These are phyloP conservation scores for Fusarium devonianum DNA, from an alignment of 2,329 filamentous ascomycete genomes.

Conservation along the genomic window DNA sequence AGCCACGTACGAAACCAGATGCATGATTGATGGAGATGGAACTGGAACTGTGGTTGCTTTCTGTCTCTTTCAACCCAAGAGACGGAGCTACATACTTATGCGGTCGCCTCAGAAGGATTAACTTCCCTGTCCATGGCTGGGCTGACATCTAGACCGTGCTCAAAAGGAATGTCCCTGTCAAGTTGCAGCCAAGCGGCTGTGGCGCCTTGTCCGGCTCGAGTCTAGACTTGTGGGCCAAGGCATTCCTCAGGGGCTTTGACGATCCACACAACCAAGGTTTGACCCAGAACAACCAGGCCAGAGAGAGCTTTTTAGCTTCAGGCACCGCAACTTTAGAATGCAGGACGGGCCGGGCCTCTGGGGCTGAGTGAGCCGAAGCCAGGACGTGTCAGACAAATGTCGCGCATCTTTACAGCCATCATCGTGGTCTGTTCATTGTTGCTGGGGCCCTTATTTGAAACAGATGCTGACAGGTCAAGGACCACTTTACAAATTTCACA, in stretches of 20 bases:
- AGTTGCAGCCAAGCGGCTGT: constrained; percentile 7
- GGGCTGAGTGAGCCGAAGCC: no score
- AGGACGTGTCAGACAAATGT: no score
- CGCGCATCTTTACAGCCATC: no score
- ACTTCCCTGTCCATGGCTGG: not conserved
- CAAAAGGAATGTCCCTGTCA: constrained; percentile 20
- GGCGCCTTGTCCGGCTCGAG: not conserved
- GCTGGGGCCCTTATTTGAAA: no score
- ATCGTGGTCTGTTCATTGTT: no score
- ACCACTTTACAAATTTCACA: no score
- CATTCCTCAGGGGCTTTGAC: constrained; percentile 20
- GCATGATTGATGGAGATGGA: constrained; percentile 12
- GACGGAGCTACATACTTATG: constrained; percentile 6
- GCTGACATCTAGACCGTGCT: constrained; percentile 12
- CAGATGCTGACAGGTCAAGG: no score
- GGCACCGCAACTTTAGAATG: no score
- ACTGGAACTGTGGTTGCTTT: not conserved
- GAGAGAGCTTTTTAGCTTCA: no score
- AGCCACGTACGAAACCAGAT: constrained; percentile 27
- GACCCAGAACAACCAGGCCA: no score
- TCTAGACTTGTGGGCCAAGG: constrained; percentile 3
- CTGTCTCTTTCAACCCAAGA: not conserved
- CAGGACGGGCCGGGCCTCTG: no score
- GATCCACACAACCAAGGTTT: no score
- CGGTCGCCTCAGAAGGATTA: constrained; percentile 8